Base-by-base conservation (phyloP, 1,139 yeast species). In the Candida tropicalis region DNA sequence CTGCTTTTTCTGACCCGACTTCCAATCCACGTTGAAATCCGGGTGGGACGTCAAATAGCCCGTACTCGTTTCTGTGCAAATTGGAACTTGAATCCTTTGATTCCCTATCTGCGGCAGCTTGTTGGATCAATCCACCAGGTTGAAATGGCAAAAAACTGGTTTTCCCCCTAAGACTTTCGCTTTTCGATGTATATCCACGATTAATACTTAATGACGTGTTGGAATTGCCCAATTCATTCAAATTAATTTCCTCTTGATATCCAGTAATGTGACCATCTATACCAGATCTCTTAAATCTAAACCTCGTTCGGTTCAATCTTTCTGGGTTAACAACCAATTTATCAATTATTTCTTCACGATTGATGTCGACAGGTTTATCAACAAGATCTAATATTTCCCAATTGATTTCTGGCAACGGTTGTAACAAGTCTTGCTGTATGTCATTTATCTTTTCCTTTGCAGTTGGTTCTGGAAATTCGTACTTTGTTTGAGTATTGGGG, bases 91-190 rank as follows among this genome's bases (percentile, higher is more conserved):
- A 60, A 33, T 65, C 68, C 12, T 61, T 64, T 3, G 60, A 52
- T 12, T 60, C 57, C 26, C 45, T 44, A 1, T 59, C 57, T 3
- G 62, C 57, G 25, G 55, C 54, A 11, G 56, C 50, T 38, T 60
- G 65, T 31, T 66, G 68, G 50, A 81, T 64, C 13, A 88, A 61
- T 2, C 98, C 98, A 52, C 99, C 98, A 0, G 99, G 99, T 42
- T 87, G 84, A 60, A 95, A 93, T 0, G 99, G 99, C 56, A 93
- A 67, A 56, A 79, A 87, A 17, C 83, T 78, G 0, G 96, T 77
- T 6, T 82, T 74, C 0, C 98, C 98, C 38, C 77, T 70, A 2
- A 88, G 68, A 2, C 83, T 69, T 41, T 82, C 86, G 22, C 75
- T 70, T 51, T 81, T 82, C 3, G 85, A 73, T 6, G 83, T 80